phyloP scores from a whole-genome alignment of 768 basidiomycete species.

The Hygrocybe coccinea region DNA sequence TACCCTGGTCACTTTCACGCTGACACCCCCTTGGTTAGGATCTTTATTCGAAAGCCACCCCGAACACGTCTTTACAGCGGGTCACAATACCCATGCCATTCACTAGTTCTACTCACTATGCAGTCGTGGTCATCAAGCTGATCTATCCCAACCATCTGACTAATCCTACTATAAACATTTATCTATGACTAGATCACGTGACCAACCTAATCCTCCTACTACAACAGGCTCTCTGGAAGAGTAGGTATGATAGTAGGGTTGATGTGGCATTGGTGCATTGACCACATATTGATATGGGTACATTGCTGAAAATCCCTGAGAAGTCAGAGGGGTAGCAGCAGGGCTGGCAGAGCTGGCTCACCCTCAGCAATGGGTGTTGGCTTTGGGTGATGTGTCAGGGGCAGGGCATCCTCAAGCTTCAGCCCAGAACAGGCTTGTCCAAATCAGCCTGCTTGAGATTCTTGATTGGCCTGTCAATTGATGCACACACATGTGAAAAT shows the following conservation, averaged over 20 bases:
- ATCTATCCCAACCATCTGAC: too few relatives aligned
- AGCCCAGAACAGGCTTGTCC: background rate
- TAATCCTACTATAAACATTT: background rate
- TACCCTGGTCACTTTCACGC: too few relatives aligned
- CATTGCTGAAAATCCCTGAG: background rate
- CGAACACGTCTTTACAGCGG: too few relatives aligned
- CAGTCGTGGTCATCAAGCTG: too few relatives aligned
- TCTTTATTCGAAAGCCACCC: too few relatives aligned
- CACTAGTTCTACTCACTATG: too few relatives aligned
- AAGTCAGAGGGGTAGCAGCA: background rate
- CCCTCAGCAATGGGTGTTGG: background rate
- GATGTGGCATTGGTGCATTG: too few relatives aligned
- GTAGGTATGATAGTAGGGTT: too few relatives aligned
- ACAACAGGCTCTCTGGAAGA: background rate
- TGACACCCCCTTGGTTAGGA: too few relatives aligned
- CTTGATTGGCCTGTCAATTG: background rate
- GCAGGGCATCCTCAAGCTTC: conserved; percentile 1
- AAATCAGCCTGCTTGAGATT: conserved; percentile 1
- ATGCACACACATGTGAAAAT: background rate
- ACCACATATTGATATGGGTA: background rate
- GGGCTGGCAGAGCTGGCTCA: background rate
- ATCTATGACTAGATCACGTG: too few relatives aligned
- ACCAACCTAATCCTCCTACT: too few relatives aligned
- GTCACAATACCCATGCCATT: too few relatives aligned
- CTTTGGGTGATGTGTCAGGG: background rate